Conservation (phyloP, 768 basidiomycete species). For the Rhodotorula babjevae region DNA sequence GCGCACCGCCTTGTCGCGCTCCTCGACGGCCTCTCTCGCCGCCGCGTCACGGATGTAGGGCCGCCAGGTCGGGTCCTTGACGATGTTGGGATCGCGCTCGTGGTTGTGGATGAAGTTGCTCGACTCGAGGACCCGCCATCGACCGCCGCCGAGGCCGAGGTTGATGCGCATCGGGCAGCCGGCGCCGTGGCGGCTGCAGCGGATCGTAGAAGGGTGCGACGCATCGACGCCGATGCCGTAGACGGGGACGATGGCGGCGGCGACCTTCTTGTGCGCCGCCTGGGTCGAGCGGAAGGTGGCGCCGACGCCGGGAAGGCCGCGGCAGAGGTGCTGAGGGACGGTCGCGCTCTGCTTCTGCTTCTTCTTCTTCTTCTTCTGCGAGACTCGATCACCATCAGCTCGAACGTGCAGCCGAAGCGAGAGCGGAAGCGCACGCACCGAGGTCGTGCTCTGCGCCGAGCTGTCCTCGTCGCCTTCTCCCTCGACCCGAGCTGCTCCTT, state of each 20-base stretch:
- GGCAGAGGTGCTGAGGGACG: background rate
- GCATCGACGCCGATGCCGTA: background rate
- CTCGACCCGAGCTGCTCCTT: no score
- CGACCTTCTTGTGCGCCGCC: background rate
- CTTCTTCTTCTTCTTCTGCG: no score
- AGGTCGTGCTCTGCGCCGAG: no score
- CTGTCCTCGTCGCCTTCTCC: no score
- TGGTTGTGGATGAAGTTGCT: background rate
- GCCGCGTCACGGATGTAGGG: background rate
- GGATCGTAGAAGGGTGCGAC: background rate
- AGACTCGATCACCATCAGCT: no score
- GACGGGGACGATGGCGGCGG: background rate
- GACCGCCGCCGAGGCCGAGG: background rate
- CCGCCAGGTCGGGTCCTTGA: background rate
- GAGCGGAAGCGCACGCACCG: no score
- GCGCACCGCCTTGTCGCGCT: background rate
- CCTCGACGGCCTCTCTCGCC: background rate
- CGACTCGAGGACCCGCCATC: background rate
- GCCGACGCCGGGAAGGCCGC: background rate
- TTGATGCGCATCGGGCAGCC: background rate
- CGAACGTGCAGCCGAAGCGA: no score
- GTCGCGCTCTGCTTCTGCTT: no score
- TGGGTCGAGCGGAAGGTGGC: background rate
- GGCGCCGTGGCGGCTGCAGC: background rate
- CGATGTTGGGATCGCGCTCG: background rate